Evolutionary conservation across 768 basidiomycete species (phyloP), one percentile per base, ranked within the genome.

Genomic region (Mycena galericulata): DNA sequence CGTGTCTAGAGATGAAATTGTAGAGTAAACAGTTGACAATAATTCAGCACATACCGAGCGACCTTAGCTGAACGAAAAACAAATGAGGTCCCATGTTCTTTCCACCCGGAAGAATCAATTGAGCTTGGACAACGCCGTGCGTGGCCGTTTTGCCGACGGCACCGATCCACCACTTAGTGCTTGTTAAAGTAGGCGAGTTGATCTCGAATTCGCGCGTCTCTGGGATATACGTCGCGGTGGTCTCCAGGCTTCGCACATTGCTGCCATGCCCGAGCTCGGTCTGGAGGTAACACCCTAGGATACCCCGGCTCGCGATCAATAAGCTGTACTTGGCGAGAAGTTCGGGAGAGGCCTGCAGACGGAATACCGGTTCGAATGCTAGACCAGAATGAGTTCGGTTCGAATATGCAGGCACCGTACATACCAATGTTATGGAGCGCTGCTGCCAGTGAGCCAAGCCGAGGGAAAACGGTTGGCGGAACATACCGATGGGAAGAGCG

Each of bases 111-210:
- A 93, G 80, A 40, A 92, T 87, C 14, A 95, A 80, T 75, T 90
- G 89, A 5, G 93, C 92, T 76, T 93, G 92, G 0, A 94, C 87
- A 18, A 92, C 85, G 6, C 91, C 91, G 74, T 93, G 92, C 0
- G 92, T 93, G 0, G 92, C 87, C 0, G 89, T 90, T 79, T 89
- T 90, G 0, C 89, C 92, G 15, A 92, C 79, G 7, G 83, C 90
- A 10, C 93, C 92, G 60, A 92, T 87, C 93, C 93, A 95, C 92
- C 92, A 95, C 75, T 95, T 95, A 68, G 83, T 87, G 67, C 90
- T 91, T 1, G 92, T 92, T 26, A 93, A 72, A 0, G 89, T 89
- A 0, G 93, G 93, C 1, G 92, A 91, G 73, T 94, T 85, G 40
- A 95, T 87, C 43, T 92, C 90, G 70, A 94, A 94, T 74, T 92